Conservation (phyloP, 805 yeast genomes). For the Metschnikowia similis region DNA sequence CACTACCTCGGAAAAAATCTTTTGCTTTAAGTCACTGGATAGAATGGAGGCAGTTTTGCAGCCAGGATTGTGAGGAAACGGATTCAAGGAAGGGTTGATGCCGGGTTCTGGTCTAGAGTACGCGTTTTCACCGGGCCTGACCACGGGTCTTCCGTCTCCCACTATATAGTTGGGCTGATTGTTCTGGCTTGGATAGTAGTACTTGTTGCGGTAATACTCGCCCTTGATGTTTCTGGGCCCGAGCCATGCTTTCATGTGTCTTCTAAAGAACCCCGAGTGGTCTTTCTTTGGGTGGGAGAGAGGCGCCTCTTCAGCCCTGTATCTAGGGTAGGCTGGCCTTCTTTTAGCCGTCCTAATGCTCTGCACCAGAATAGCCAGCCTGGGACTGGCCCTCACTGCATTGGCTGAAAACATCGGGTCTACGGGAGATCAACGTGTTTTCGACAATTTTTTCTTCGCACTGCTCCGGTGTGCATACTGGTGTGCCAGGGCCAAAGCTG, state of each 20-base stretch:
- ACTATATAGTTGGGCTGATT: constrained; percentile 71
- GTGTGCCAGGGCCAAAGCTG: background rate
- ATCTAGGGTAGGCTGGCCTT: constrained; percentile 32
- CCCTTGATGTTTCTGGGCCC: constrained; percentile 86
- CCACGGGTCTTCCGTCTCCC: constrained; percentile 42
- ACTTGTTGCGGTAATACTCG: constrained; percentile 72
- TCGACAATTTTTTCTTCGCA: constrained; percentile 6
- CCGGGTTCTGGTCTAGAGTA: constrained; percentile 11
- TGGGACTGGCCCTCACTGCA: constrained; percentile 10
- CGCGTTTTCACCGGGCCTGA: constrained; percentile 21
- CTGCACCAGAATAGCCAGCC: constrained; percentile 15
- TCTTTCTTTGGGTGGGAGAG: constrained; percentile 33
- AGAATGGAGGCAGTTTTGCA: constrained; percentile 66
- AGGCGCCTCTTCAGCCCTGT: constrained; percentile 30
- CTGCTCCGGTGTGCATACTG: constrained; percentile 2
- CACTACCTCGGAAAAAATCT: constrained; percentile 54
- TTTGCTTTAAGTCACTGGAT: constrained; percentile 52
- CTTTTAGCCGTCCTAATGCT: constrained; percentile 21
- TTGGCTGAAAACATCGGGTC: constrained; percentile 12
- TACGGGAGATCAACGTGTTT: background rate
- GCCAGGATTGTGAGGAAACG: constrained; percentile 74
- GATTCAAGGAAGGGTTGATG: constrained; percentile 46
- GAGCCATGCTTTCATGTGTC: constrained; percentile 66
- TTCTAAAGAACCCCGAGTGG: constrained; percentile 51
- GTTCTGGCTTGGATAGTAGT: constrained; percentile 60